Evolutionary conservation across 73 alveolate species (phyloP).

Genomic region (Paramecium octaurelia): DNA sequence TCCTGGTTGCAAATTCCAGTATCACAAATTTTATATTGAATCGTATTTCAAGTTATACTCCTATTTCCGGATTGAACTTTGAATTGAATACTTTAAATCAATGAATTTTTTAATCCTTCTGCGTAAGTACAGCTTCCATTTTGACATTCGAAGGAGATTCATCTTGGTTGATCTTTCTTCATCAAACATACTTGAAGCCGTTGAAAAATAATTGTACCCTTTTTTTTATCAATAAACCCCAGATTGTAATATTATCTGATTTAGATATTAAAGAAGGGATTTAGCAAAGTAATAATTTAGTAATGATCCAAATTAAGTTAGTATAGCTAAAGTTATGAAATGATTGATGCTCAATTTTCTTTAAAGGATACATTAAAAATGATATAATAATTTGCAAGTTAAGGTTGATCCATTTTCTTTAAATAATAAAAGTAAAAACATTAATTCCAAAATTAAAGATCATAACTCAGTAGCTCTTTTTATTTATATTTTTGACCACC

Average conservation of each 20-base stretch:
- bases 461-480: too few species aligned
- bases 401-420: constrained; percentile 9
- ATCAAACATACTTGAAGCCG: constrained; percentile 65
- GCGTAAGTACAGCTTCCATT: constrained; percentile 65
- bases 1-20: background rate
- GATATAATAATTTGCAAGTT: constrained; percentile 54
- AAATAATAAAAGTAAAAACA: too few species aligned
- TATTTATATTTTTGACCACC: too few species aligned
- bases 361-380: constrained; percentile 47
- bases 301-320: constrained; percentile 77
- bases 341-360: constrained; percentile 61
- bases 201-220: constrained; percentile 75
- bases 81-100: background rate
- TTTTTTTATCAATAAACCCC: constrained; percentile 81
- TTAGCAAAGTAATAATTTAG: too few species aligned
- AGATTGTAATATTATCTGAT: too few species aligned
- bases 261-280: too few species aligned
- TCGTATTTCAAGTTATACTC: background rate
- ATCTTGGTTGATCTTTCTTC: constrained; percentile 73
- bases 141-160: constrained; percentile 65
- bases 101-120: constrained; percentile 67
- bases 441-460: too few species aligned
- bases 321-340: constrained; percentile 59
- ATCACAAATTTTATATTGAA: background rate
- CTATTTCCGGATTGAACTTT: background rate